These are phyloP conservation scores for Truncatella angustata DNA, from an alignment of 2,329 filamentous ascomycete species.

Conservation along the genomic window DNA sequence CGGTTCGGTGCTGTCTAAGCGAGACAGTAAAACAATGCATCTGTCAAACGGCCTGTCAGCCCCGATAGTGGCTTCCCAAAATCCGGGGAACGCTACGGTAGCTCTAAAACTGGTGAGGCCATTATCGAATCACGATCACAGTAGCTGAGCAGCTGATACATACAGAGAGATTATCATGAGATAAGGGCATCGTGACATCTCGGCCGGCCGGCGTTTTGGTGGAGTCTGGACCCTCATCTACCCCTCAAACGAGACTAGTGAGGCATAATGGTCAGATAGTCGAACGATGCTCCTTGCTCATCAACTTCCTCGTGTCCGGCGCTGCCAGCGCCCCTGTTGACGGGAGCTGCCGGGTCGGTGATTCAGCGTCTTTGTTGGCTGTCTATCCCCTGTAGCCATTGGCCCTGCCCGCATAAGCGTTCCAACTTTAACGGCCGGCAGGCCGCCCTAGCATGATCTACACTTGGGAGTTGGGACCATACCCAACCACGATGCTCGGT, in stretches of 20 bases:
- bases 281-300: neutral
- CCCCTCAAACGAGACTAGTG: conserved; percentile 3
- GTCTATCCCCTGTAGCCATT: neutral
- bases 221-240: neutral
- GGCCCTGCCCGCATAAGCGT: neutral
- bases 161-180: neutral
- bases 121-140: neutral
- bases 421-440: neutral
- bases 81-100: neutral
- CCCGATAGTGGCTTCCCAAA: neutral
- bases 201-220: conserved; percentile 2
- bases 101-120: neutral
- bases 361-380: neutral
- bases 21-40: neutral
- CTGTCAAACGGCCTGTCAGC: neutral
- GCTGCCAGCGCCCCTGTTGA: neutral
- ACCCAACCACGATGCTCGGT: neutral
- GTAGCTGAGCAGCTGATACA: neutral
- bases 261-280: neutral
- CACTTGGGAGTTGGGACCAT: neutral
- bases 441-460: neutral
- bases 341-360: neutral
- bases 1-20: too few relatives aligned
- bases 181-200: neutral
- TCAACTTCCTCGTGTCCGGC: neutral